A percentile compares a stretch with the other conserved stretches of the same genome.
phyloP scores from a whole-genome alignment of 1,284 basidiomycete genomes.

The Gymnopus androsaceus region DNA sequence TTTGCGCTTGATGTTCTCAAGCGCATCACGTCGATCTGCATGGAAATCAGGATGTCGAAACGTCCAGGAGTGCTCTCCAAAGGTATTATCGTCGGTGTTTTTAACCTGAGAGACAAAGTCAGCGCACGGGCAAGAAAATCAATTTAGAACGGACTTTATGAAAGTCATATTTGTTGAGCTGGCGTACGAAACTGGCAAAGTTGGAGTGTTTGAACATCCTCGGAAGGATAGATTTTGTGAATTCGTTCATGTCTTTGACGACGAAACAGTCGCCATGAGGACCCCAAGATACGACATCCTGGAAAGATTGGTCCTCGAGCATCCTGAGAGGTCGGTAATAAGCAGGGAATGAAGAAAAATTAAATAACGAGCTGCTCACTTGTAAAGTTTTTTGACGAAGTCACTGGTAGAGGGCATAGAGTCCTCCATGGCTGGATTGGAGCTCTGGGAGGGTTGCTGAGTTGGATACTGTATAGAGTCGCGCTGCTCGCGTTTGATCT shows the following conservation, averaged over 20 bases:
- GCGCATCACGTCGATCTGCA: constrained; percentile 78
- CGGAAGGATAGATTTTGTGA: constrained; percentile 92
- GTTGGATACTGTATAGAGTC: constrained; percentile 3
- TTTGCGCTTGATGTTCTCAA: constrained; percentile 95
- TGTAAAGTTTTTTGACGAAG: constrained; percentile 96
- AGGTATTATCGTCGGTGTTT: constrained; percentile 77
- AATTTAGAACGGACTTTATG: constrained; percentile 70
- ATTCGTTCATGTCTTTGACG: constrained; percentile 98
- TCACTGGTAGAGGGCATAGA: constrained; percentile 79
- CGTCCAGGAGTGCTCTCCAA: constrained; percentile 88
- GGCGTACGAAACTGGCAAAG: constrained; percentile 91
- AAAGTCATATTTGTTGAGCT: constrained; percentile 98
- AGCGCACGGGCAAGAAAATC: background rate
- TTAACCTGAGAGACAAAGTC: constrained; percentile 53
- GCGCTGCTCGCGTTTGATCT: constrained; percentile 10
- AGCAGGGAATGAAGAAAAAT: constrained; percentile 2
- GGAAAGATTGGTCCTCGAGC: constrained; percentile 80
- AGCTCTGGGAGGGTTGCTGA: constrained; percentile 3
- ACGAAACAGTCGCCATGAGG: constrained; percentile 88
- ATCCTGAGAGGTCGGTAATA: constrained; percentile 55
- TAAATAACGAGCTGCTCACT: constrained; percentile 47
- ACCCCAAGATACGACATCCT: constrained; percentile 85
- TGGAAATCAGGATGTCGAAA: constrained; percentile 96
- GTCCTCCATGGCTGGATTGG: constrained; percentile 43
- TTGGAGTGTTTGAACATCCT: constrained; percentile 97